Evolutionary conservation across 163 green algal genomes (phyloP), one percentile per base, ranked within the genome.

Genomic region (Volvox carteri): DNA sequence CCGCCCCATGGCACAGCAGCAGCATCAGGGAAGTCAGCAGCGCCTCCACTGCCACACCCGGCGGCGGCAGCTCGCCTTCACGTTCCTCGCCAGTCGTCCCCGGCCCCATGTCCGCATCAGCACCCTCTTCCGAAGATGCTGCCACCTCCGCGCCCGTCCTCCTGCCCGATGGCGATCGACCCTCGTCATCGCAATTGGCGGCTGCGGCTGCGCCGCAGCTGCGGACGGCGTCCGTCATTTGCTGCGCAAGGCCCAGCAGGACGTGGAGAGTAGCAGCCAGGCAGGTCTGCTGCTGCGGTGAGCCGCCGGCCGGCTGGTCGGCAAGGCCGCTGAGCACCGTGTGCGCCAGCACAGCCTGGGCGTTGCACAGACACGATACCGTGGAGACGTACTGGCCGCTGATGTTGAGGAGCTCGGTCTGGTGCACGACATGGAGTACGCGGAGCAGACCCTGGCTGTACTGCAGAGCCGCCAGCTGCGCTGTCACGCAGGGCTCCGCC

Each of bases 361-460:
- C 2, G 28, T 28, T 33, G 25, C 48, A 81, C 19, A 88, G 39
- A 52, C 2, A 7, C 21, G 37, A 6, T 33, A 86, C 75, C 3
- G 28, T 70, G 16, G 56, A 56, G 4, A 76, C 44, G 56, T 90
- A 58, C 21, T 30, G 19, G 23, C 9, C 30, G 37, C 4, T 70
- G 28, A 85, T 56, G 75, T 58, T n/a, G n/a, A 90, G 18, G 16
- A 90, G 56, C 18, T 80, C 74, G 1, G 48, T 78, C 18, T 87
- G 68, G 39, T 87, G 86, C 21, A 77, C 68, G 0, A 87, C 52
- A 7, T 83, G 68, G 25, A 91, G 39, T n/a, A 87, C 52, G 25
- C 65, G 77, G 50, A 91, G 65, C 39, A 87, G 23, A 60, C 54
- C 78, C 37, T 80, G 67, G 35, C 60, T 48, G 68, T 78, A 86